These are phyloP conservation scores for Monilinia fructicola DNA, from an alignment of 2,329 filamentous ascomycete species.

Conservation along the genomic window DNA sequence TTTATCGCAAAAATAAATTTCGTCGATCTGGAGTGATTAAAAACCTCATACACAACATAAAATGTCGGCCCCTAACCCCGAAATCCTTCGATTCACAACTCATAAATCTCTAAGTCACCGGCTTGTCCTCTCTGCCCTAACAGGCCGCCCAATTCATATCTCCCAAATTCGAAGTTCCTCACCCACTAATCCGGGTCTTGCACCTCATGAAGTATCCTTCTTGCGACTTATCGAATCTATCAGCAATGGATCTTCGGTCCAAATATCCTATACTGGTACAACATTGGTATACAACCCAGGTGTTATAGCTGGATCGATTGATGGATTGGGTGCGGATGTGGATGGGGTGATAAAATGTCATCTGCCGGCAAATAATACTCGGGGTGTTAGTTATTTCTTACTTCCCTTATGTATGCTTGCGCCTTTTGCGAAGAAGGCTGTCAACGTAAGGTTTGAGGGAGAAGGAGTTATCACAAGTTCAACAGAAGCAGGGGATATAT, in stretches of 20 bases:
- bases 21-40: conserved; percentile 10
- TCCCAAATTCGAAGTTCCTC: conserved; percentile 90
- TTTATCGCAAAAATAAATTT: conserved; percentile 24
- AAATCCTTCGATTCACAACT: conserved; percentile 73
- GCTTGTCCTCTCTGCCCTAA: conserved; percentile 86
- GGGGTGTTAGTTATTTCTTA: conserved; percentile 90
- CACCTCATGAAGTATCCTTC: conserved; percentile 91
- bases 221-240: conserved; percentile 90
- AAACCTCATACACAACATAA: conserved; percentile 19
- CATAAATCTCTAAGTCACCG: conserved; percentile 81
- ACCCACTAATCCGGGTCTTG: conserved; percentile 82
- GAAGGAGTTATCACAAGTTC: conserved; percentile 89
- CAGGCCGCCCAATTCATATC: conserved; percentile 84
- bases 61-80: conserved; percentile 40
- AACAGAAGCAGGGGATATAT: conserved; percentile 81
- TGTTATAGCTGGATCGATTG: conserved; percentile 82
- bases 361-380: conserved; percentile 70
- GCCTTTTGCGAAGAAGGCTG: conserved; percentile 86
- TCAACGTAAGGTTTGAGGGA: conserved; percentile 88
- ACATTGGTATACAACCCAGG: conserved; percentile 90
- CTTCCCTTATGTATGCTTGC: conserved; percentile 85
- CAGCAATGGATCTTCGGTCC: conserved; percentile 92
- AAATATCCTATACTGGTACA: conserved; percentile 95
- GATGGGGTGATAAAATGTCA: conserved; percentile 75
- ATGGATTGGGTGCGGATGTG: conserved; percentile 60